Evolutionary conservation across 768 basidiomycete genomes (phyloP).

Genomic region (Boletus tylopilopsis): DNA sequence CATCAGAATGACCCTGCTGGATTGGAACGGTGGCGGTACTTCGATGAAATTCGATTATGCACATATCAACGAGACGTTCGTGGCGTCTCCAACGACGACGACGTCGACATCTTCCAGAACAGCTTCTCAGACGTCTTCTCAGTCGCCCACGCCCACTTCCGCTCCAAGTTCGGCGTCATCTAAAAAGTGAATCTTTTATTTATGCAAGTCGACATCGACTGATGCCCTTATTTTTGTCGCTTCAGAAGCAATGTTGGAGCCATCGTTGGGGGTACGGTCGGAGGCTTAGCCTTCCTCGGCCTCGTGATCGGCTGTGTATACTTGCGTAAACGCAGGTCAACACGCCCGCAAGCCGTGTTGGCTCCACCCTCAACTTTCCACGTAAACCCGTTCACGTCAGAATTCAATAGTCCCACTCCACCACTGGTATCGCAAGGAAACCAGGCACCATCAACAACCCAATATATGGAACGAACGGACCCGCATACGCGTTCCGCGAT

Average conservation of each 20-base stretch:
- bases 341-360: background rate
- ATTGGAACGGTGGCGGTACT: slow-evolving; percentile 15
- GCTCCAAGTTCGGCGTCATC: background rate
- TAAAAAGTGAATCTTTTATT: slow-evolving; percentile 7
- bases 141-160: slow-evolving; percentile 3
- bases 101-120: background rate
- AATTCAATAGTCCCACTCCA: background rate
- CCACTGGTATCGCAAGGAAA: background rate
- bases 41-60: slow-evolving; percentile 29
- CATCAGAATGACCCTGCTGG: slow-evolving; percentile 19
- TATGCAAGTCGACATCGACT: background rate
- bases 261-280: slow-evolving; percentile 14
- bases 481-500: slow-evolving; percentile 10
- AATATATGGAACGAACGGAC: background rate
- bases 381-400: slow-evolving; percentile 3
- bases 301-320: slow-evolving; percentile 4
- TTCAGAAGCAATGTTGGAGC: slow-evolving; percentile 14
- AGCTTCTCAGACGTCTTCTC: background rate
- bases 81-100: slow-evolving; percentile 4
- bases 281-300: slow-evolving; percentile 2
- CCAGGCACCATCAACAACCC: background rate
- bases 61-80: slow-evolving; percentile 20
- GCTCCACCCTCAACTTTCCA: background rate
- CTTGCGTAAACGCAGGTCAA: slow-evolving; percentile 6
- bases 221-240: background rate